Evolutionary conservation across 352 stramenopile genomes (phyloP), one percentile per base, ranked within the genome.

Genomic region (Globisporangium takayamanum): DNA sequence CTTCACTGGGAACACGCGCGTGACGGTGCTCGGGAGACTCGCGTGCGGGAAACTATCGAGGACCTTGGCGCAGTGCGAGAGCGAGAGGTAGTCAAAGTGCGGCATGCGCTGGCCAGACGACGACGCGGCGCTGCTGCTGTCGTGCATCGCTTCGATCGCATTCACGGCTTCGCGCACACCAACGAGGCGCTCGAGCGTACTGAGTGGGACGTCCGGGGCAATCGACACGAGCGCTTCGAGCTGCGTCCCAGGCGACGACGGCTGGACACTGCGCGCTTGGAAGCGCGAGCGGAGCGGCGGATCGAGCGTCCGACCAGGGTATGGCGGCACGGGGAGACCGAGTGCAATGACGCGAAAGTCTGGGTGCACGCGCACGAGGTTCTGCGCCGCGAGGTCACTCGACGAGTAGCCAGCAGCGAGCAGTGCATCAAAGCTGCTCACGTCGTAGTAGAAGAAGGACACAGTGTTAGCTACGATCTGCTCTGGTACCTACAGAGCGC

Each of bases 301-400:
- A 50, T 97, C 88, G 18, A 96, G 72, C 12, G 88, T 88, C 6
- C 83, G 81, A 1, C 87, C 87, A 14, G 84, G 78, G 57, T 95
- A 97, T 16, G 87, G 87, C 39, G 89, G 89, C 50, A 89, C 76
- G 1, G 89, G 87, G 2, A 98, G 62, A 45, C 82, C 90, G 12
- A 98, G 69, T 0, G 92, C 95, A 39, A 98, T 89, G 25, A 98
- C 94, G 25, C 94, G 84, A 72, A 99, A 99, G 60, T 96, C 79
- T 3, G 76, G 79, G 63, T 97, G 87, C 14, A 98, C 83, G n/a
- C 82, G 81, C 28, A 94, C 72, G 12, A 96, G 61, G 28, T 89
- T 90, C 60, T 89, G 82, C 4, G 60, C 67, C 12, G 67, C 42
- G 20, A 92, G 70, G 28, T 76, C 72, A 7, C 68, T 70, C 3